phyloP scores from a whole-genome alignment of 2,329 filamentous ascomycete genomes.

The Curvularia eragrostidis region DNA sequence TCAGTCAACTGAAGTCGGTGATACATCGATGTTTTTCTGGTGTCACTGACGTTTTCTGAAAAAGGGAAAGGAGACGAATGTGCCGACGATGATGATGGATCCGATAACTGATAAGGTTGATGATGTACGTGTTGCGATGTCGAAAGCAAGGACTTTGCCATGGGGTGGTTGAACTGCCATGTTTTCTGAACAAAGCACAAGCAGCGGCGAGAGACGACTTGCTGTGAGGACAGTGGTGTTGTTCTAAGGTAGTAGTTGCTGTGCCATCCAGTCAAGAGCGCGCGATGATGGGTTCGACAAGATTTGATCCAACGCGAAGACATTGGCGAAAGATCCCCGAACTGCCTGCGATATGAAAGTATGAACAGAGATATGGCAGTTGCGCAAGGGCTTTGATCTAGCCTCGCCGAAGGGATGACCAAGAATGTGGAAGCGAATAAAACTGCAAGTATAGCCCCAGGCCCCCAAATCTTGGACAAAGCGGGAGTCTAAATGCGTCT shows the following conservation, averaged over 20 bases:
- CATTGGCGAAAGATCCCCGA: not conserved
- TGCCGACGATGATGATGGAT: conserved; percentile 73
- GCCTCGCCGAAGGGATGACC: conserved; percentile 1
- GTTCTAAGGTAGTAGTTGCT: not conserved
- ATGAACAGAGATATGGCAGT: not conserved
- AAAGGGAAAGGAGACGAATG: conserved; percentile 69
- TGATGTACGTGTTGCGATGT: conserved; percentile 69
- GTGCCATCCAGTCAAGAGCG: not conserved
- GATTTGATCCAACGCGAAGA: not conserved
- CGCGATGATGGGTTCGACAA: not conserved
- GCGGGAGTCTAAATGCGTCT: not conserved
- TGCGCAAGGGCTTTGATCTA: not conserved
- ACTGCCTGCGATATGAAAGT: conserved; percentile 1
- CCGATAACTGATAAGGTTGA: conserved; percentile 75
- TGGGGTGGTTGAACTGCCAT: conserved; percentile 24
- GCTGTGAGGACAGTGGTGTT: not conserved
- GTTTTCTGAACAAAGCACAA: conserved; percentile 5
- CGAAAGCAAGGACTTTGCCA: conserved; percentile 55
- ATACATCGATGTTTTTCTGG: not conserved
- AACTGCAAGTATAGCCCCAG: not conserved
- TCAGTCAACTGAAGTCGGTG: not conserved
- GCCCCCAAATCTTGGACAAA: not conserved
- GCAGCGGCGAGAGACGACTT: not conserved
- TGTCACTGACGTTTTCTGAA: conserved; percentile 70
- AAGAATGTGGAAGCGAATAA: not conserved